A percentile compares a stretch with the other conserved stretches of the same genome.
phyloP scores from a whole-genome alignment of 495 filamentous ascomycete genomes.

The Staphylotrichum tortipilum region DNA sequence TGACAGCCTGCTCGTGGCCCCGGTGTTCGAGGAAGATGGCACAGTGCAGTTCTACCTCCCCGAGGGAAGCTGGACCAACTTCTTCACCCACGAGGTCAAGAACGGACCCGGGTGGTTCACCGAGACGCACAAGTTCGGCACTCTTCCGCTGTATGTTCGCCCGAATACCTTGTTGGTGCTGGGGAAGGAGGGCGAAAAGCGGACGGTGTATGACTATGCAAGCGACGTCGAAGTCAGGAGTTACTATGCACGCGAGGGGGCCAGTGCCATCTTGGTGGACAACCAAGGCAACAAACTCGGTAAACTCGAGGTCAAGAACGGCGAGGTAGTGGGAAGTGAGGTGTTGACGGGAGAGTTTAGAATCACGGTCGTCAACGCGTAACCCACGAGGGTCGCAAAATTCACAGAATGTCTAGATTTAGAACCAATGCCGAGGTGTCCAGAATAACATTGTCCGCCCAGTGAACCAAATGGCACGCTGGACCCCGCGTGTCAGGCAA shows the following conservation, averaged over 20 bases:
- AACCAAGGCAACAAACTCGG: conserved; percentile 27
- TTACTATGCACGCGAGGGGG: conserved; percentile 29
- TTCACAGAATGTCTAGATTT: too few relatives aligned
- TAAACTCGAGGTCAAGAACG: conserved; percentile 18
- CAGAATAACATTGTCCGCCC: too few relatives aligned
- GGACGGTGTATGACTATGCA: conserved; percentile 44
- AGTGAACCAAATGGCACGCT: too few relatives aligned
- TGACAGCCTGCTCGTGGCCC: conserved; percentile 48
- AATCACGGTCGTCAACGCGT: neutral
- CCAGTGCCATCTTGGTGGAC: conserved; percentile 30
- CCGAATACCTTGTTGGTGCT: conserved; percentile 41
- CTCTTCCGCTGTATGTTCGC: conserved; percentile 41
- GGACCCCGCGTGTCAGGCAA: too few relatives aligned
- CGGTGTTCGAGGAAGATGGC: conserved; percentile 51
- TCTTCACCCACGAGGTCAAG: conserved; percentile 38
- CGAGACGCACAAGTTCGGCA: conserved; percentile 39
- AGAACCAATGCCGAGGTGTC: too few relatives aligned
- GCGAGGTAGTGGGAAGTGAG: neutral
- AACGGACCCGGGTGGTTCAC: conserved; percentile 40
- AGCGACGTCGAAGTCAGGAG: conserved; percentile 35
- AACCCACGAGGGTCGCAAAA: too few relatives aligned
- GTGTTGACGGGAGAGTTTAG: neutral
- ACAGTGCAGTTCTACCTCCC: conserved; percentile 57
- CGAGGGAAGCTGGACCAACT: conserved; percentile 47
- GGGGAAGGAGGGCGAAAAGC: conserved; percentile 34